These are phyloP conservation scores for Daldinia eschscholtzii DNA, from an alignment of 2,329 filamentous ascomycete species.

Conservation along the genomic window DNA sequence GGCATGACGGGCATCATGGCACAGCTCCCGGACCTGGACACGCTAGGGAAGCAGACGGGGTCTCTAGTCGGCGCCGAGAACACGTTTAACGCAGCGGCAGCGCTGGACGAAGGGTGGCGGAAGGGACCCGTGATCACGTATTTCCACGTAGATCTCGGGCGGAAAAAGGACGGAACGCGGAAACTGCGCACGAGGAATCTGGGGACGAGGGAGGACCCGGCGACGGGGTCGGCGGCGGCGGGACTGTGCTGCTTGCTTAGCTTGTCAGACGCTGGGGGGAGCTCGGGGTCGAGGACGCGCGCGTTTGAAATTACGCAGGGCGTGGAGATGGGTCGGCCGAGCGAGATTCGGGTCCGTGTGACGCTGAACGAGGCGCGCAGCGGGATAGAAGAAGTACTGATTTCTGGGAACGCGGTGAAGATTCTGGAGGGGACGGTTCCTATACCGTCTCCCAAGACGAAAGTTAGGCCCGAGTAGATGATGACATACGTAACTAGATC, in stretches of 20 bases:
- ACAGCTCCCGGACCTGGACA: not conserved
- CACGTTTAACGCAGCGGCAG: not conserved
- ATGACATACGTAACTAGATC: not conserved
- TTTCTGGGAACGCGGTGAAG: conserved; percentile 38
- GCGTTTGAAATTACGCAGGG: not conserved
- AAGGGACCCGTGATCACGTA: not conserved
- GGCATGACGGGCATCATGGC: not conserved
- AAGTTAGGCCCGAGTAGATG: conserved; percentile 2
- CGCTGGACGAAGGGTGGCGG: not conserved
- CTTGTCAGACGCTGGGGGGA: conserved; percentile 50
- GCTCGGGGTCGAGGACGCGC: not conserved
- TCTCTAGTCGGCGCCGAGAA: not conserved
- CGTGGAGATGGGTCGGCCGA: conserved; percentile 5
- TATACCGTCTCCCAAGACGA: conserved; percentile 23
- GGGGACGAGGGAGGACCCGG: conserved; percentile 65
- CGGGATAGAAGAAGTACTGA: conserved; percentile 9
- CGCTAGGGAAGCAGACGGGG: not conserved
- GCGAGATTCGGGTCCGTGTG: not conserved
- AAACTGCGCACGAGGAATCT: conserved; percentile 71
- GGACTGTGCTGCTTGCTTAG: conserved; percentile 67
- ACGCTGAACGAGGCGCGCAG: not conserved
- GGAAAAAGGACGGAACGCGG: conserved; percentile 29
- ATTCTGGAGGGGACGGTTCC: conserved; percentile 38
- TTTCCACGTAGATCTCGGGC: not conserved
- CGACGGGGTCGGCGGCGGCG: conserved; percentile 71